Base-by-base conservation (phyloP, 306 rosid species). In the Abrus pulchellus region DNA sequence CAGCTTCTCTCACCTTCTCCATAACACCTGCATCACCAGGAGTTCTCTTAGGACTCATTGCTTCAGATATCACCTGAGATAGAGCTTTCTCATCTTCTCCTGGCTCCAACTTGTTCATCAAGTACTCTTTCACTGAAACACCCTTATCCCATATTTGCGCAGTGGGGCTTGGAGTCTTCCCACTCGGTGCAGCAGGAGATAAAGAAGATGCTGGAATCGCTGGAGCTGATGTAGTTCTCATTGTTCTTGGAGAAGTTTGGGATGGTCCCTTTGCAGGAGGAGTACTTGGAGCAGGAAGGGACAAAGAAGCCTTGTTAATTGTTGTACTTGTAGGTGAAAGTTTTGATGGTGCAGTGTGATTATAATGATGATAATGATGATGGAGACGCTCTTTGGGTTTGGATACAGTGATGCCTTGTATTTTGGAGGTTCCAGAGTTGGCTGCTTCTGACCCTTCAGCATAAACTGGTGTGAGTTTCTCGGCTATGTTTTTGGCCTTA, bases 11-110 rank as follows among this genome's bases (percentile, higher is more conserved):
- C 72, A 95, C 90, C 85, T 89, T 93, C 85, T 89, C 94, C 78
- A 93, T 86, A 49, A 95, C 90, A 36, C 98, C 94, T 2, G 75
- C 83, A 74, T 84, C 94, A 44, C 86, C 83, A 1, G 90, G 89
- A 76, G 63, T 61, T 84, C 62, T 87, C 74, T 76, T 80, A 1
- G 97, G 95, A 84, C 95, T 90, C 78, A 90, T 85, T 72, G 85
- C 92, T 57, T 90, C 97, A 13, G 97, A 92, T 77, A 94, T 90
- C 55, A 90, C 97, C 75, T 72, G 85, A 41, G 98, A 94, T 40
- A 91, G 88, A 10, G 97, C 98, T 74, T 68, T 92, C 79, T 94
- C 98, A 80, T 94, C 97, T 68, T 94, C 99, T 10, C 97, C 99
- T 1, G 99, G 97, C 83, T 93, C 97, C 77, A 92, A 79, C 77